Evolutionary conservation across 2,329 filamentous ascomycete species (phyloP), one percentile per base, ranked within the genome.

Genomic region (Colletotrichum karsti): DNA sequence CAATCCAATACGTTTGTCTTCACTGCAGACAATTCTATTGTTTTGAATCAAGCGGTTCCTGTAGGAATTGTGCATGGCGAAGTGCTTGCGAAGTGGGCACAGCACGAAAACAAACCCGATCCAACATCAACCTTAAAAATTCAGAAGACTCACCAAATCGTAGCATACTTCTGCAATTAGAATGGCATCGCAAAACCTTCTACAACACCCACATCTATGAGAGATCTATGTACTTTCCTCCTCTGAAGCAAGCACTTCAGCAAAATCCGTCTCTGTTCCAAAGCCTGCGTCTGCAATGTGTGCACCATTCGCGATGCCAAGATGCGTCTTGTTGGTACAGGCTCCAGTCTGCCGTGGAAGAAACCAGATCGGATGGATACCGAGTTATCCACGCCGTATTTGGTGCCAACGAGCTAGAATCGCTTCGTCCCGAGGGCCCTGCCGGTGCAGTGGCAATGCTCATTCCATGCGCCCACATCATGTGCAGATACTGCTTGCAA

Each of bases 391-490:
- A 51, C 24, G 46, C 24, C 8, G 26, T 51, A 24, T 18, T 28
- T 18, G 30, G 26, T 28, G 46, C 46, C 26, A 9, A 28, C 9
- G 15, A 51, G 1, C 9, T 51, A 28, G 30, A 28, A 51, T 28
- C 15, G 18, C 26, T 26, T 51, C 5, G 46, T 10, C 46, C 46
- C 9, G 8, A 51, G 15, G 12, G 4, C 5, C n/a, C 26, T 1
- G 22, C 22, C 7, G 42, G 24, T 12, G 9, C 30, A 13, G 22
- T 35, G 6, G 61, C 61, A 18, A 59, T 51, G 9, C 26, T 64
- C 12, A 6, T 58, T 10, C 61, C 61, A 10, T 64, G 61, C 30
- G 61, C 39, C 35, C 61, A 64, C 33, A 59, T 64, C 13, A 41
- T 64, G 13, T 64, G 61, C 15, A 64, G 30, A 51, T 18, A 12